Evolutionary conservation across 345 rosid genomes (phyloP).

Genomic region (Gossypium longicalyx): DNA sequence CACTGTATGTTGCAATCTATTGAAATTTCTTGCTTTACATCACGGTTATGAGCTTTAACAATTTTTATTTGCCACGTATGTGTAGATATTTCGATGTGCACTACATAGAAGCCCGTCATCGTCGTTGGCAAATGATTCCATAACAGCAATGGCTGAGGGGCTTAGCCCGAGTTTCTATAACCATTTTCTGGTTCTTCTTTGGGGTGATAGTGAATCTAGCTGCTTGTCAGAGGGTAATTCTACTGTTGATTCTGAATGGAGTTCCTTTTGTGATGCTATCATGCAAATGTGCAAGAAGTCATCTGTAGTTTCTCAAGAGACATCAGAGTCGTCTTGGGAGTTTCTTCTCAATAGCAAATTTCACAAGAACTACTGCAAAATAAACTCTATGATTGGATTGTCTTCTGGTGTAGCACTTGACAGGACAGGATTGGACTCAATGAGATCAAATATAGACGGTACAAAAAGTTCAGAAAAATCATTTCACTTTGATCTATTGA

Average conservation of each 20-base stretch:
- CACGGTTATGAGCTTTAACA: neutral
- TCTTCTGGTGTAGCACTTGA: conserved; percentile 31
- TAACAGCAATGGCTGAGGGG: conserved; percentile 87
- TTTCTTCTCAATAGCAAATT: conserved; percentile 78
- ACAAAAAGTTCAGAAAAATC: conserved; percentile 34
- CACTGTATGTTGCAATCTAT: neutral
- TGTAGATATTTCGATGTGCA: conserved; percentile 79
- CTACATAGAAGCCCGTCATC: conserved; percentile 68
- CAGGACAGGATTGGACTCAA: conserved; percentile 27
- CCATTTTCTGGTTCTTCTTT: conserved; percentile 75
- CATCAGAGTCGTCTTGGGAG: conserved; percentile 61
- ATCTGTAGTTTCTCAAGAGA: conserved; percentile 34
- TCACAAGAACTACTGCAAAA: conserved; percentile 62
- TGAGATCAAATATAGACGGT: conserved; percentile 30
- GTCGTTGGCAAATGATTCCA: conserved; percentile 78
- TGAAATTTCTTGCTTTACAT: neutral
- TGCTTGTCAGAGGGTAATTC: conserved; percentile 44
- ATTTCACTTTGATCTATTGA: conserved; percentile 46
- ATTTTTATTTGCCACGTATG: conserved; percentile 19
- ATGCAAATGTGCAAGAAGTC: conserved; percentile 55
- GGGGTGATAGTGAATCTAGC: conserved; percentile 58
- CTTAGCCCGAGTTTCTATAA: conserved; percentile 56
- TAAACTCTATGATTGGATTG: conserved; percentile 31
- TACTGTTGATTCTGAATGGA: conserved; percentile 68
- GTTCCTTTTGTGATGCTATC: conserved; percentile 52